Percentiles rank a stretch among this genome's conserved stretches.
Evolutionary conservation across 1,139 yeast species (phyloP).

Genomic region (Taphrina pruni): DNA sequence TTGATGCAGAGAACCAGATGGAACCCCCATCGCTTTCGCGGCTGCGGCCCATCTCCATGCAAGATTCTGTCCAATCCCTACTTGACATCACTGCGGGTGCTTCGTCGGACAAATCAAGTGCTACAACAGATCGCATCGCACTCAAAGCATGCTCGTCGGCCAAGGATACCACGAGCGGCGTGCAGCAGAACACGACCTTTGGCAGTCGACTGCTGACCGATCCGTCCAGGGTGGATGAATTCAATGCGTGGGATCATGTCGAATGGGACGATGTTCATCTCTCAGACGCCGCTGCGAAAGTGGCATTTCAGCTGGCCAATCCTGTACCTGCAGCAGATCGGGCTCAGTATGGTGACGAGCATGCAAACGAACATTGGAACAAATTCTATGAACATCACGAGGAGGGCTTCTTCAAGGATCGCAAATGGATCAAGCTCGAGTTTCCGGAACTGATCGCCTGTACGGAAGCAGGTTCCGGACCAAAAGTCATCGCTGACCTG

Average conservation of each 20-base stretch:
- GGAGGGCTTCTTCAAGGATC: conserved; percentile 92
- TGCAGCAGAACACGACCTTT: conserved; percentile 53
- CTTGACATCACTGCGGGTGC: conserved; percentile 4
- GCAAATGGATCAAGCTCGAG: conserved; percentile 95
- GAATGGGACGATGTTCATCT: conserved; percentile 96
- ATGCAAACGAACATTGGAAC: conserved; percentile 90
- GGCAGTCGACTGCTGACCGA: conserved; percentile 80
- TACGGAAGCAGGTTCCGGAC: conserved; percentile 64
- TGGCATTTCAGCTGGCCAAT: conserved; percentile 72
- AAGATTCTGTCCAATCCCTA: conserved; percentile 7
- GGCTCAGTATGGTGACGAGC: conserved; percentile 68
- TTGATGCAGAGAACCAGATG: too few relatives aligned
- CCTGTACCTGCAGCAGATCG: conserved; percentile 66
- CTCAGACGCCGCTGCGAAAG: conserved; percentile 72
- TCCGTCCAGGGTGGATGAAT: conserved; percentile 79
- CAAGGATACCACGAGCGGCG: not conserved
- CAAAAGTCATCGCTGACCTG: conserved; percentile 78
- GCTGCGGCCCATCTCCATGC: conserved; percentile 2
- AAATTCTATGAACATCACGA: conserved; percentile 85
- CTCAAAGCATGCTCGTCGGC: conserved; percentile 6
- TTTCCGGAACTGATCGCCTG: conserved; percentile 78
- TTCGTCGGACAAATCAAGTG: not conserved
- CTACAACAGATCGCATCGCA: not conserved
- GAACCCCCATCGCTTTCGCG: not conserved
- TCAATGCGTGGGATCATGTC: conserved; percentile 97